Base-by-base conservation (phyloP, 2,329 filamentous ascomycete species). In the Elsinoe batatas region DNA sequence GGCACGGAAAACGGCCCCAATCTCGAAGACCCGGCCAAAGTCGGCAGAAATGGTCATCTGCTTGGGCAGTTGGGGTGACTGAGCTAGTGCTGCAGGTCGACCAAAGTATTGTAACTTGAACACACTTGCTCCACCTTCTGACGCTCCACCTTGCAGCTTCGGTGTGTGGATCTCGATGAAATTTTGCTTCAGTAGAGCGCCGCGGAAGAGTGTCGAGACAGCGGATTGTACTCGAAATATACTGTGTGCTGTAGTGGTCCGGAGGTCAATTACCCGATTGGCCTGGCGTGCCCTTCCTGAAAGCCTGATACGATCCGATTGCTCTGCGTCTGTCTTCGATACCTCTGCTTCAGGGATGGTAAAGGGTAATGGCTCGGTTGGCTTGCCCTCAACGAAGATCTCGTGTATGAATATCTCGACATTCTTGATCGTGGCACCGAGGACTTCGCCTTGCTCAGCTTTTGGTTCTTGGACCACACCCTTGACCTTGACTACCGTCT, bases 121-220 rank as follows among this genome's bases (percentile, higher is more conserved):
- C 4, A 96, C 91, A 60, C 88, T 89, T 12, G 91, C 85, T 46
- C 91, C 91, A 46, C 88, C 95, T 70, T 96, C 91, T 0, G 91
- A 95, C 1, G 91, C 91, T 11, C 87, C 84, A 1, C 88, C 88
- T 74, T 95, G 89, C 42, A 96, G 76, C 72, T 95, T 96, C 1
- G 91, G 91, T 0, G 89, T 95, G 67, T 95, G 89, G 58, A 96
- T 95, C 70, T 96, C 91, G 58, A 95, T 85, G 67, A 96, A 96
- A 13, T 83, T 85, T 60, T 85, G 76, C 2, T 79, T 76, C 61
- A 91, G 86, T 0, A 96, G 79, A 1, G 85, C 82, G 8, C 79
- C 71, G 49, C 91, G 86, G 78, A 95, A 96, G 22, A 87, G 77
- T 63, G 85, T 85, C 63, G 86, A 84, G 56, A 95, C 82, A 22